A percentile compares a stretch with the other conserved stretches of the same genome.
These are phyloP conservation scores for Arachis monticola DNA, from an alignment of 331 rosid genomes.

Conservation along the genomic window DNA sequence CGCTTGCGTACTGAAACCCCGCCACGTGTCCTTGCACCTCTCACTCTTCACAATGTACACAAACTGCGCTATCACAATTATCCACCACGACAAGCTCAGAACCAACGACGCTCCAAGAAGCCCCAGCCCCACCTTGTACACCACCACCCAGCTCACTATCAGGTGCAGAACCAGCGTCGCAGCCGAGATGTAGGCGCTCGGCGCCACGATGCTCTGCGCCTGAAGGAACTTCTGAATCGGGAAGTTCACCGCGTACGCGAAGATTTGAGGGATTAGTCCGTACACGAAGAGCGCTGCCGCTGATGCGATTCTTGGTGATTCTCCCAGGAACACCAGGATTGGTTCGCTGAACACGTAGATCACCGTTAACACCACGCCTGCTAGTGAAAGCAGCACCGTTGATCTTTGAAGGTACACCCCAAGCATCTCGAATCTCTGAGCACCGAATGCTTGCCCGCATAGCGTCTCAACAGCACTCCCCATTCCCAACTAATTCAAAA, in stretches of 20 bases:
- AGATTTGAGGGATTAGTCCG: slow-evolving; percentile 79
- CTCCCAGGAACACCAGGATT: slow-evolving; percentile 52
- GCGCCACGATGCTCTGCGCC: slow-evolving; percentile 76
- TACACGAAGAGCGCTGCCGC: slow-evolving; percentile 62
- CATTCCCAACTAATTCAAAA: slow-evolving; percentile 62
- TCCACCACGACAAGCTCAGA: slow-evolving; percentile 88
- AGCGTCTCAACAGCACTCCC: slow-evolving; percentile 91
- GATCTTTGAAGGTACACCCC: slow-evolving; percentile 78
- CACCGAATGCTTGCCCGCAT: slow-evolving; percentile 87
- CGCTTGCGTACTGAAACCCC: slow-evolving; percentile 56
- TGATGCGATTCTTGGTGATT: slow-evolving; percentile 58
- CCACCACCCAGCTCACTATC: slow-evolving; percentile 59
- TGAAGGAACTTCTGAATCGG: slow-evolving; percentile 83
- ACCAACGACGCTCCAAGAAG: slow-evolving; percentile 68
- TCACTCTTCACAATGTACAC: slow-evolving; percentile 68
- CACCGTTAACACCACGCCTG: slow-evolving; percentile 39
- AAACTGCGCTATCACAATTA: slow-evolving; percentile 66
- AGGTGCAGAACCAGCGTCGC: slow-evolving; percentile 60
- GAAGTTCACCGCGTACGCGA: slow-evolving; percentile 70
- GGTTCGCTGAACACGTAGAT: slow-evolving; percentile 56
- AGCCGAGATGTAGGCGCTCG: slow-evolving; percentile 67
- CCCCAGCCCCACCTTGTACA: slow-evolving; percentile 64
- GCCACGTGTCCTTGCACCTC: slow-evolving; percentile 65
- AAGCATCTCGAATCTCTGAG: slow-evolving; percentile 58
- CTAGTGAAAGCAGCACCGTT: slow-evolving; percentile 50